Base-by-base conservation (phyloP, 805 yeast species). In the Ogataea henricii region DNA sequence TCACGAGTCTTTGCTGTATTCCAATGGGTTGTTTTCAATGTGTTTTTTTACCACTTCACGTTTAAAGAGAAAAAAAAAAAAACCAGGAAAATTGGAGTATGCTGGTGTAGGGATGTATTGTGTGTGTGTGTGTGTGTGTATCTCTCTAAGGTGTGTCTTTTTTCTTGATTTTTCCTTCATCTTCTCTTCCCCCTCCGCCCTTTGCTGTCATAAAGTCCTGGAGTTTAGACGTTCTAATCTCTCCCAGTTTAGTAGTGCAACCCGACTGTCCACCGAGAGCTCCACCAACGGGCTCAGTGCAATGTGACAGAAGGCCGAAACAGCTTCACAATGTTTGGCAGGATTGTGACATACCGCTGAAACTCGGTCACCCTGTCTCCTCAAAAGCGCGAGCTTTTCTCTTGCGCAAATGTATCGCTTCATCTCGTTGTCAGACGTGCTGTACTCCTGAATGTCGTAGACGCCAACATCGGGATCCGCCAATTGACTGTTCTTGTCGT, bases 281-380 rank as follows among this genome's bases (percentile, higher is more conserved):
- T 36, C 40, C 8, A 17, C 29, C n/a, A 43, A 13, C 3, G 41
- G 21, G 18, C 18, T 13, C 23, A 36, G n/a, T 10, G 46, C 46
- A 12, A 43, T 27, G n/a, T 36, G 27, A 10, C 40, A 27, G 30
- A 23, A 43, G 2, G 23, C 35, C 2, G 36, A 14, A 12, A 43
- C 16, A 3, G 36, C 30, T 22, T 35, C 36, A 12, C 40, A 27
- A 18, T 43, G 35, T 20, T 27, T 43, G 3, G 46, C 16, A 4
- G 46, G 46, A 36, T 43, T 22, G 41, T 43, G 46, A 18, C 46
- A 43, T 3, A 36, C 41, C 6, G 46, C 46, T 3, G 35, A 22
- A 12, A 43, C 20, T 14, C 36, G 23, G 5, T 21, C 35, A 6
- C 16, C 18, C 9, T 43, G 37, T 27, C 16, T 20, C n/a, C 46